Base-by-base conservation (phyloP, 1,139 yeast genomes). In the Pichia sp. region DNA sequence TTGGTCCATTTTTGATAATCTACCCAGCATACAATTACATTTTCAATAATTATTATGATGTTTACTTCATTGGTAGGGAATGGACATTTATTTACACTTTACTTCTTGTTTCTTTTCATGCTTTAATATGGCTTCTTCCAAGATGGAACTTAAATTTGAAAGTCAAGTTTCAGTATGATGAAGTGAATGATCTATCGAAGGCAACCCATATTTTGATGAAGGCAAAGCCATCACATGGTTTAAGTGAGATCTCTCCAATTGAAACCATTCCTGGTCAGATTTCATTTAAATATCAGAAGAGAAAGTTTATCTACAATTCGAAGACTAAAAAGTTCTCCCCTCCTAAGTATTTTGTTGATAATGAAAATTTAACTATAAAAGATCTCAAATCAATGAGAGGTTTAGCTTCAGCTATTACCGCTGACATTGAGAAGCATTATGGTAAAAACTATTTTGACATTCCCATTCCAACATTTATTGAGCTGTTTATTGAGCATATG, bases 401-500 rank as follows among this genome's bases (percentile, higher is more conserved):
- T 34, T 66, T 84, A 45, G 47, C 64, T 15, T 33, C 44, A 11
- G 42, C 36, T 6, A 54, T 54, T 23, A 62, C 84, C 52, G 73
- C 73, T 21, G 73, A 71, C 42, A 57, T 69, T 32, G 63, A 60
- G 40, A 74, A 89, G 56, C 67, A 74, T 46, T 91, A 84, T 56
- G 99, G 98, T 39, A 70, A 71, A 50, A 91, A 91, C 66, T 74
- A 74, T 53, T 91, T 91, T 59, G 98, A 91, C 59, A 91, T 91
- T 51, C 98, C 98, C 28, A 75, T 93, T 41, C 99, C 98, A 37
- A 78, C 95, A 1, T 89, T 91, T 56, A 52, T 74, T 48, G 98
- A 91, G 62, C 71, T 91, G 56, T 91, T 91, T 69, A 83, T 86
- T 60, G 98, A 91, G 63, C 98, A 91, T 61, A 98, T 97, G 6